Evolutionary conservation across 169 alveolate genomes (phyloP), one percentile per base, ranked within the genome.

Genomic region (Eimeria maxima): DNA sequence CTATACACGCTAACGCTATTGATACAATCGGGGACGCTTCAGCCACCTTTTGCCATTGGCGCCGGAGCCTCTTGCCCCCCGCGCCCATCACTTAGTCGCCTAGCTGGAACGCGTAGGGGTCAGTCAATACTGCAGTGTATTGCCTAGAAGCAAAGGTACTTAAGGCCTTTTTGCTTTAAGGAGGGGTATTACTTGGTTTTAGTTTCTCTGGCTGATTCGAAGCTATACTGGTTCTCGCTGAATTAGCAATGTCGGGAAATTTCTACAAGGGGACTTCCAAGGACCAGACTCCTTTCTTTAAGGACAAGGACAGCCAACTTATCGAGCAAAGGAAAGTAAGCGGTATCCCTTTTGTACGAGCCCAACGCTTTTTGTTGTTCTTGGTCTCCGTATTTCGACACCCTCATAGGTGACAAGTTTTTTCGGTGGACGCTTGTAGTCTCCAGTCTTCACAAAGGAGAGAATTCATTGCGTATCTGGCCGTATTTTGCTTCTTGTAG

Each of bases 141-240:
- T 16, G 8, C 53, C 29, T 16, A 73, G 83, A 1, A 29, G 29
- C 29, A 38, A 73, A 10, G 20, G 55, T 7, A 14, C 14, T 73
- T 16, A 8, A 73, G 18, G 50, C 83, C 29, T 33, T 11, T 24
- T 16, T 14, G 18, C 27, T 18, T 14, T 29, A 73, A 33, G 53
- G 27, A 16, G 83, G 53, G 83, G 29, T 13, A 3, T 13, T 5
- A 18, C 20, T 18, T 16, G 6, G 55, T 18, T 24, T 38, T 73
- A 14, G 53, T 1, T 96, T 99, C 60, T 99, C 99, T 27, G 98
- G 97, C 91, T 99, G 97, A 96, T 99, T 99, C 99, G 80, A 97
- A 24, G 95, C 98, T 86, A 98, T 98, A 95, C 99, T 99, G 38
- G 94, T 98, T 50, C 94, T 98, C 78, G 78, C 95, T 27, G 97